Evolutionary conservation across 805 yeast species (phyloP).

Genomic region (Yamadazyma akitaensis): DNA sequence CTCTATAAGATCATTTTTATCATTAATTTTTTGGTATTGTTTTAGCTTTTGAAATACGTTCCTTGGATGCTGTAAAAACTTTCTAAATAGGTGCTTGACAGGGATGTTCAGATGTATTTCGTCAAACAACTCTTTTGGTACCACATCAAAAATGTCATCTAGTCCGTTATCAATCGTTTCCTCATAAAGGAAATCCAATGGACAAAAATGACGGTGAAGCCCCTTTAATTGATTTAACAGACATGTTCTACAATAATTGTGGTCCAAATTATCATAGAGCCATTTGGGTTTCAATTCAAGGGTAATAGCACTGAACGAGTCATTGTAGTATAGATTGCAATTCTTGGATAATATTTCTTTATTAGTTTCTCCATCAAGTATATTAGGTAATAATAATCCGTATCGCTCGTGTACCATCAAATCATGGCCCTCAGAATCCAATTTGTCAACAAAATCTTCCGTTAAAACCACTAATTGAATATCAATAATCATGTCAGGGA

Average conservation of each 20-base stretch:
- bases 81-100: constrained; percentile 26
- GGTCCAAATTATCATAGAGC: constrained; percentile 45
- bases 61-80: constrained; percentile 28
- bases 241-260: constrained; percentile 55
- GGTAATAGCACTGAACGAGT: constrained; percentile 19
- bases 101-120: constrained; percentile 32
- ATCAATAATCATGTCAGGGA: constrained; percentile 29
- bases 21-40: constrained; percentile 31
- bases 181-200: constrained; percentile 38
- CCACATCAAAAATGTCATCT: constrained; percentile 22
- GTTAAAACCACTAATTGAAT: constrained; percentile 31
- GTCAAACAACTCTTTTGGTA: constrained; percentile 18
- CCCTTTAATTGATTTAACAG: constrained; percentile 42
- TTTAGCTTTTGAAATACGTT: constrained; percentile 34
- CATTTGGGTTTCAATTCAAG: constrained; percentile 63
- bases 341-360: constrained; percentile 31
- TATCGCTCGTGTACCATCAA: constrained; percentile 38
- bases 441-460: constrained; percentile 25
- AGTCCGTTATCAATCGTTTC: constrained; percentile 35
- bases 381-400: constrained; percentile 44
- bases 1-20: constrained; percentile 29
- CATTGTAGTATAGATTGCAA: constrained; percentile 26
- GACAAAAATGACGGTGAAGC: constrained; percentile 42
- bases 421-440: constrained; percentile 24
- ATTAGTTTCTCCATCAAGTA: constrained; percentile 30